A percentile compares a stretch with the other conserved stretches of the same genome.
Evolutionary conservation across 345 rosid species (phyloP).

Genomic region (Camelina laxa): DNA sequence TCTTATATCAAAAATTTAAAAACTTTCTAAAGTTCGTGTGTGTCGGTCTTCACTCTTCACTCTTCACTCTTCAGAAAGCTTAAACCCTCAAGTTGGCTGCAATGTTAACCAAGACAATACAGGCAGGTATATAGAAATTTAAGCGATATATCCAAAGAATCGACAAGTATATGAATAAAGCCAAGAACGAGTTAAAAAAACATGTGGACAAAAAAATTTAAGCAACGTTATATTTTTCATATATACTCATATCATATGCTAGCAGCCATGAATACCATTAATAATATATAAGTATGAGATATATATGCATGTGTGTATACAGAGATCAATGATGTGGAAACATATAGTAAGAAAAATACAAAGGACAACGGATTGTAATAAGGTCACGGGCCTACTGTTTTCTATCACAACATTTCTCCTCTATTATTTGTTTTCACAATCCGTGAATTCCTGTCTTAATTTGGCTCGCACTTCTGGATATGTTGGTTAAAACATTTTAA

Average conservation of each 20-base stretch:
- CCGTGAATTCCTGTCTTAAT: conserved; percentile 32
- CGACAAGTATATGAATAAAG: conserved; percentile 13
- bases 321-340: conserved; percentile 11
- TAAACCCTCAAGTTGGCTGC: neutral
- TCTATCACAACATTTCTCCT: conserved; percentile 19
- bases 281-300: neutral
- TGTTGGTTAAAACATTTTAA: too few species aligned
- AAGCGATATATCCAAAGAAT: conserved; percentile 31
- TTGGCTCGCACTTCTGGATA: conserved; percentile 6
- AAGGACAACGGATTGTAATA: conserved; percentile 26
- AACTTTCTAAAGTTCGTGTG: neutral
- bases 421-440: conserved; percentile 20
- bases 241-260: conserved; percentile 6
- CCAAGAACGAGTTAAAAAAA: conserved; percentile 30
- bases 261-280: neutral
- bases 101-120: neutral
- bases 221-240: neutral
- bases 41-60: neutral
- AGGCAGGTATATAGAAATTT: neutral
- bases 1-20: neutral
- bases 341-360: conserved; percentile 28
- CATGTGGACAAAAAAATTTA: conserved; percentile 27
- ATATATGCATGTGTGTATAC: conserved; percentile 19
- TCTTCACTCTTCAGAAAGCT: too few species aligned
- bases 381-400: conserved; percentile 46